Base-by-base conservation (phyloP, 306 rosid species). In the Rosa rugosa region DNA sequence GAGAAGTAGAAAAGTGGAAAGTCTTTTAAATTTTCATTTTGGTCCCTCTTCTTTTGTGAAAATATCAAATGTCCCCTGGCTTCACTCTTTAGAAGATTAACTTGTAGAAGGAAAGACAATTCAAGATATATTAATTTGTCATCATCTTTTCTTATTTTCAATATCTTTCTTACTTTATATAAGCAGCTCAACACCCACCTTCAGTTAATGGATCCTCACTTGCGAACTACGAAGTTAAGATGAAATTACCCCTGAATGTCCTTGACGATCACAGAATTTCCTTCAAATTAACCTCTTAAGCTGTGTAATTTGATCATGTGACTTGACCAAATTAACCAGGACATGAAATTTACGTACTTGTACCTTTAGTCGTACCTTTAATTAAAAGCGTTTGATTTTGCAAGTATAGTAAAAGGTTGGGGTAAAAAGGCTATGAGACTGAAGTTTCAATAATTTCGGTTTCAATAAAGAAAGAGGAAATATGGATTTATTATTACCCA, bases 41-140 rank as follows among this genome's bases (percentile, higher is more conserved):
- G 81, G 71, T 71, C 86, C 82, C 83, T 74, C 81, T 51, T 40
- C 42, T 40, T 71, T 11, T 80, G 80, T 56, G 42, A 75, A 70
- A 68, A 38, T 18, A 47, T 13, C 53, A 44, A 36, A 11, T 10
- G 60, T 40, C 60, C 67, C n/a, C 7, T 5, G 11, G 5, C 68
- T 6, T 14, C 10, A 7, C 54, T 8, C 77, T 41, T 23, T 45
- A 41, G 38, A 69, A 74, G 42, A 78, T 74, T 73, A 80, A 80
- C 77, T 23, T 77, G 80, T 76, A 76, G 86, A 62, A 73, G 75
- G 22, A 79, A 51, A 59, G 41, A 51, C 5, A 8, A 80, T 75
- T 63, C 8, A 45, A n/a, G 36, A 76, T 18, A 76, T 18, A 46
- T 20, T 63, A 8, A 11, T 31, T 76, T 69, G 8, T 59, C 17